Evolutionary conservation across 306 rosid species (phyloP), one percentile per base, ranked within the genome.

Genomic region (Rosa rugosa): DNA sequence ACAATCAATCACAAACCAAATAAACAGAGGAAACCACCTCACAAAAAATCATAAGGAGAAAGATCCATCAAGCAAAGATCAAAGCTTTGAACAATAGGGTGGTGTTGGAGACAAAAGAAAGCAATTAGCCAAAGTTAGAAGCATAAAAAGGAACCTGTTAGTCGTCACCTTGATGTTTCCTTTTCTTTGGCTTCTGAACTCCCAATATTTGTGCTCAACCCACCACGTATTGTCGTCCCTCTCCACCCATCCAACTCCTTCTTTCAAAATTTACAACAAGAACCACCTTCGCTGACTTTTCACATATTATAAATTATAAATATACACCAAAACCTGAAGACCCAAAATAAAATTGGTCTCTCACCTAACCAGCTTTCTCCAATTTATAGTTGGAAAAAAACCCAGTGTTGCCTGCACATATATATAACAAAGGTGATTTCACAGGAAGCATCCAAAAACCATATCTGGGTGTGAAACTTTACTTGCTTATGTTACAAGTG

Each of bases 171-270:
- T 59, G 12, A 72, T 69, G 75, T 34, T 46, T 10, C 74, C 31
- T 27, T 5, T 4, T 13, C 41, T 67, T 63, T 42, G 73, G 86
- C 16, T 72, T 83, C 54, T 74, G 38, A 45, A 78, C 84, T n/a
- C n/a, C n/a, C 94, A 76, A 77, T 0, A 51, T 77, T 87, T 71
- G 84, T 84, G 97, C 86, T 86, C 75, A 75, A 73, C 94, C 95
- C 87, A 88, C 87, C 94, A 92, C 97, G 88, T 92, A 56, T 36
- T 73, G 63, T 74, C 49, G 3, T 23, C 50, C 2, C 4, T 41
- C 77, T 75, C 64, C 66, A 75, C 38, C 71, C 59, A 63, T 75
- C 53, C 36, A 69, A n/a, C 53, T 27, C 73, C 75, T 69, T 0
- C 10, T 42, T 31, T 60, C 45, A 34, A 49, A 31, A 11, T 13